Evolutionary conservation across 2,329 filamentous ascomycete species (phyloP).

Genomic region (Aphanocladium album): DNA sequence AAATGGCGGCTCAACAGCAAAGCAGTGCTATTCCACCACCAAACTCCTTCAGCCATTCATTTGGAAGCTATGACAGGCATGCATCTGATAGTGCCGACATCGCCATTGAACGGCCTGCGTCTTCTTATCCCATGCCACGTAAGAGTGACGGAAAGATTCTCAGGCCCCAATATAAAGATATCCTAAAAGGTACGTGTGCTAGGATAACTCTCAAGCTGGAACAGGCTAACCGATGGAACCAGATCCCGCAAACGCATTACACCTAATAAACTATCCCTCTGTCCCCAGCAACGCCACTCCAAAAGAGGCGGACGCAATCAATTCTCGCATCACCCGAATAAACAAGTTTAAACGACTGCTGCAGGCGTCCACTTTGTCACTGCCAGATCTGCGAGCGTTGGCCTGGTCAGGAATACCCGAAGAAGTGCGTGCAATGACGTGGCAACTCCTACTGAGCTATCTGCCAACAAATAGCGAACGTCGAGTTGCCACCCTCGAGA

Average conservation of each 20-base stretch:
- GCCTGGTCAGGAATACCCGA: slow-evolving; percentile 94
- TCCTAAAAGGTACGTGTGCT: slow-evolving; percentile 58
- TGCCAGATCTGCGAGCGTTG: slow-evolving; percentile 75
- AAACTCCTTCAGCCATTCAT: slow-evolving; percentile 32
- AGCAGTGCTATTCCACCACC: slow-evolving; percentile 29
- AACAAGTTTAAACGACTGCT: slow-evolving; percentile 98
- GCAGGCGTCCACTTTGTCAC: slow-evolving; percentile 82
- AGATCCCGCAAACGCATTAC: slow-evolving; percentile 87
- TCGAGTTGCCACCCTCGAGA: slow-evolving; percentile 80
- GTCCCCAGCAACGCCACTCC: slow-evolving; percentile 66
- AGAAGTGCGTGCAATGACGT: slow-evolving; percentile 97
- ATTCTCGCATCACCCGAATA: slow-evolving; percentile 83
- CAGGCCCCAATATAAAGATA: slow-evolving; percentile 95
- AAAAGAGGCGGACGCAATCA: slow-evolving; percentile 82
- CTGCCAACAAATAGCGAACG: slow-evolving; percentile 95
- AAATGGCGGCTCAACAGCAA: slow-evolving; percentile 42
- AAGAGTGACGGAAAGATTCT: slow-evolving; percentile 93
- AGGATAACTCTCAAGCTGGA: not conserved
- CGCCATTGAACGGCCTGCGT: slow-evolving; percentile 77
- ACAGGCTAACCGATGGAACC: slow-evolving; percentile 15
- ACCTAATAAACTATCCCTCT: slow-evolving; percentile 84
- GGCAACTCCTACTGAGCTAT: slow-evolving; percentile 93
- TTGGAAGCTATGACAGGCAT: slow-evolving; percentile 41
- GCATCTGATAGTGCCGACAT: slow-evolving; percentile 90
- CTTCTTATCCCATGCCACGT: slow-evolving; percentile 81